Percentiles rank a stretch among this genome's conserved stretches.
Evolutionary conservation across 192 early-diverging fungal genomes (phyloP).

Genomic region (Linnemannia schmuckeri): DNA sequence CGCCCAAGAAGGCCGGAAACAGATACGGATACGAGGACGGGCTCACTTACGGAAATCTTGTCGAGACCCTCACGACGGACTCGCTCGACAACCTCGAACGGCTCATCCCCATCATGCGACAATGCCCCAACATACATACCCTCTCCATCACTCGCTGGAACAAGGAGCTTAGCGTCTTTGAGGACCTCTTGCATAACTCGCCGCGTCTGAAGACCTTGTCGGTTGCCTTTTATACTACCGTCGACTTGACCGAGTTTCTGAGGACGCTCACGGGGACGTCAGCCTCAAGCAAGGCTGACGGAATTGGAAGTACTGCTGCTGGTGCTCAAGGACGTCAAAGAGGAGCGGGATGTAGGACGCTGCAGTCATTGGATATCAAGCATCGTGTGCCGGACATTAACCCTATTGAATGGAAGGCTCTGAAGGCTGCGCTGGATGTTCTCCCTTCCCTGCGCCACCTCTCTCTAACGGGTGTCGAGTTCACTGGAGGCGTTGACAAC

Average conservation of each 20-base stretch:
- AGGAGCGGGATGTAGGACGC: background rate
- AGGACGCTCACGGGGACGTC: background rate
- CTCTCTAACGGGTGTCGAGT: constrained; percentile 28
- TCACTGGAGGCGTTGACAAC: constrained; percentile 15
- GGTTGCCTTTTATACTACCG: constrained; percentile 32
- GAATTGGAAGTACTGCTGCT: background rate
- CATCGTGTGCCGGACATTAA: constrained; percentile 38
- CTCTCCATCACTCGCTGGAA: constrained; percentile 33
- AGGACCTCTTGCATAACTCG: background rate
- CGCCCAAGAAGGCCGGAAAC: background rate
- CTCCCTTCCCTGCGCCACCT: constrained; percentile 10
- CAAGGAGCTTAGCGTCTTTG: constrained; percentile 13
- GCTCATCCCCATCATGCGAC: constrained; percentile 8
- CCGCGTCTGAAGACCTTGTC: constrained; percentile 5
- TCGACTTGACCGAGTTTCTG: constrained; percentile 30
- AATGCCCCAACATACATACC: constrained; percentile 29
- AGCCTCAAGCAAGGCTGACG: background rate
- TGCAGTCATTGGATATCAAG: constrained; percentile 30
- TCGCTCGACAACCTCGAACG: constrained; percentile 36
- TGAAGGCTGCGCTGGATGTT: constrained; percentile 18
- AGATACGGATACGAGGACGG: background rate
- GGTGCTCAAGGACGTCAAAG: background rate
- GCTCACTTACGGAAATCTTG: constrained; percentile 21
- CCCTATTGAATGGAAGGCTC: constrained; percentile 24
- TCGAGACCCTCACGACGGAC: constrained; percentile 27